These are phyloP conservation scores for Iris pallida DNA, from an alignment of 116 monocot species.

Conservation along the genomic window DNA sequence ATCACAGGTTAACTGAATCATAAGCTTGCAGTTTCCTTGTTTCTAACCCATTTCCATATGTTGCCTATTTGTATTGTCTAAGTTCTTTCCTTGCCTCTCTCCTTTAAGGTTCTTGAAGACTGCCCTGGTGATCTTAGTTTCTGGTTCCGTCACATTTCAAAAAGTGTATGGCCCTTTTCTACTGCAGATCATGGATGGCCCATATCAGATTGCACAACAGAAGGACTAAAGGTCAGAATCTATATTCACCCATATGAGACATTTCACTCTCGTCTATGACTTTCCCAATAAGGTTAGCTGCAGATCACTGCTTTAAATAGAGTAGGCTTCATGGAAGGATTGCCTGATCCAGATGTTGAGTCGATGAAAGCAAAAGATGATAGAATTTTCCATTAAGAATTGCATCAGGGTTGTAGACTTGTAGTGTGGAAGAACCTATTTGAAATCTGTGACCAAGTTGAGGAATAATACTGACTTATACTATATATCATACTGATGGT, in stretches of 20 bases:
- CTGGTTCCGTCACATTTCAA: conserved; percentile 42
- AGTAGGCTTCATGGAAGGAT: background rate
- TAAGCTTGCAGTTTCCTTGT: background rate
- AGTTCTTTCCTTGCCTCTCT: background rate
- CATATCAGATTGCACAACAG: conserved; percentile 51
- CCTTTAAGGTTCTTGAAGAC: conserved; percentile 31
- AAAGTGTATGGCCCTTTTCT: conserved; percentile 53
- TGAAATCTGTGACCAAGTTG: background rate
- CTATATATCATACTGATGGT: background rate
- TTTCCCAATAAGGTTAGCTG: too few relatives aligned
- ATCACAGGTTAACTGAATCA: conserved; percentile 17
- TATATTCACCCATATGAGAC: background rate
- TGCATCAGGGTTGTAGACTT: background rate
- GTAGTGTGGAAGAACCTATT: background rate
- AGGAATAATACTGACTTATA: background rate
- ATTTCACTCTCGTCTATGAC: background rate
- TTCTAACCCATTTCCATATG: background rate
- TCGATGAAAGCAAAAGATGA: background rate
- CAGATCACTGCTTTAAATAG: too few relatives aligned
- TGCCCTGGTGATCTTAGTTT: conserved; percentile 25
- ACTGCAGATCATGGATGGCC: conserved; percentile 46
- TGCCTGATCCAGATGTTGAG: background rate
- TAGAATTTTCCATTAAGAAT: too few relatives aligned
- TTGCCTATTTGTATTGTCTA: background rate
- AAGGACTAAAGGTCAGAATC: conserved; percentile 31